A percentile compares a stretch with the other conserved stretches of the same genome.
Evolutionary conservation across 2,329 filamentous ascomycete species (phyloP).

Genomic region (Alternaria sp.): DNA sequence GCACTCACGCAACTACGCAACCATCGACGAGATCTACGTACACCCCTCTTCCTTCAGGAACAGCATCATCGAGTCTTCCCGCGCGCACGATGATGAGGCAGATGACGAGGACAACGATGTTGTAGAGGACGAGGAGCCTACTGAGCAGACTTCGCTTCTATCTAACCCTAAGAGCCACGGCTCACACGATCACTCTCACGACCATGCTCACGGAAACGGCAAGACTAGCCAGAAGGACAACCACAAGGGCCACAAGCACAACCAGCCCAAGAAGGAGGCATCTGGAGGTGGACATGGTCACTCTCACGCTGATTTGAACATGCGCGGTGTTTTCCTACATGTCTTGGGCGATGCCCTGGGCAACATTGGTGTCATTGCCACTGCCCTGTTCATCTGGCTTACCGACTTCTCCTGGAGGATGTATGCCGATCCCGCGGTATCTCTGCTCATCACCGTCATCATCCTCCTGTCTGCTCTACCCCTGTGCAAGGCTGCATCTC

Average conservation of each 20-base stretch:
- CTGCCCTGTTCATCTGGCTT: conserved; percentile 89
- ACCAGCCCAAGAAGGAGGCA: conserved; percentile 69
- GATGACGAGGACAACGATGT: conserved; percentile 63
- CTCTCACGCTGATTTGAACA: conserved; percentile 88
- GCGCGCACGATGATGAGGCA: conserved; percentile 61
- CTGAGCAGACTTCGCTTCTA: conserved; percentile 46
- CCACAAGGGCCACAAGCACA: conserved; percentile 81
- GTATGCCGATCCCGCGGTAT: conserved; percentile 92
- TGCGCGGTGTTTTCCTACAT: conserved; percentile 76
- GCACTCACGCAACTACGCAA: conserved; percentile 60
- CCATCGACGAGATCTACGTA: conserved; percentile 75
- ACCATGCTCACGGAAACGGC: conserved; percentile 14
- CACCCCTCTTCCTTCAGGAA: conserved; percentile 90
- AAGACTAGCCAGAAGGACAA: conserved; percentile 34
- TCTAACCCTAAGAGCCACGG: conserved; percentile 39
- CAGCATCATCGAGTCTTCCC: conserved; percentile 86
- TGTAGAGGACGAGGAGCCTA: conserved; percentile 47
- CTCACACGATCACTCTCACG: conserved; percentile 16
- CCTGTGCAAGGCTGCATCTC: conserved; percentile 77
- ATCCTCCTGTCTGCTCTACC: conserved; percentile 76
- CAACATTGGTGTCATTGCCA: conserved; percentile 83
- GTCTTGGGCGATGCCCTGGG: conserved; percentile 83
- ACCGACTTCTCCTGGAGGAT: conserved; percentile 80
- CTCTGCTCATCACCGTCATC: conserved; percentile 86
- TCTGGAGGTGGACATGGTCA: conserved; percentile 71